Evolutionary conservation across 164 flowering plant species (phyloP), one percentile per base, ranked within the genome.

Genomic region (Chloranthus sessilifolius): DNA sequence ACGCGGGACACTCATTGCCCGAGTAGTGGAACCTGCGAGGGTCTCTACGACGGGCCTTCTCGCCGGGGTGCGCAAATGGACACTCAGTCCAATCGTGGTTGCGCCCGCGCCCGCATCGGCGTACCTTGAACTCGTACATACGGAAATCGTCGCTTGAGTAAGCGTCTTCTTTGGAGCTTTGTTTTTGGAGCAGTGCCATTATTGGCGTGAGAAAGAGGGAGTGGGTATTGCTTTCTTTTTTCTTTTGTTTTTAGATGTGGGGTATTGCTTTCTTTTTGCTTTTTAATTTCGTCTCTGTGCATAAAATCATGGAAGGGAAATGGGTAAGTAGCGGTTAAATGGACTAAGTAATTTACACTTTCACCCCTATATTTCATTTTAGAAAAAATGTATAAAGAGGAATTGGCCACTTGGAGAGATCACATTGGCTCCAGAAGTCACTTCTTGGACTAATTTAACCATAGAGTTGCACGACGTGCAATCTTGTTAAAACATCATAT

Each of bases 41-140:
- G 46, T 85, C 95, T 14, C 96, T 56, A 4, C 98, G 67, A 23
- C 89, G 75, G 1, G 97, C 97, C 66, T 87, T 90, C 57, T 90
- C 97, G 12, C 95, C 95, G 0, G 98, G 96, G 31, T 90, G 98
- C 2, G 98, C 89, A 12, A 84, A 90, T 0, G 98, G 98, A 56
- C 98, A 90, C 47, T 85, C 96, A 0, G 98, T 90, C 98, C 98
- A 90, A 67, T 85, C 98, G 52, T 90, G 98, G 65, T 80, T 77
- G 0, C 95, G 78, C 63, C 92, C 81, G 7, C 95, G 71, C 23
- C 74, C 73, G 68, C 98, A 90, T 26, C 76, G 60, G 21, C 95
- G 65, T 4, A 90, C 74, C 84, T 90, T 90, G 63, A 87, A 90
- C 64, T 87, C 98, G 50, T 66, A 87, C 81, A 90, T 90, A 0